Evolutionary conservation across 2,329 filamentous ascomycete genomes (phyloP), one percentile per base, ranked within the genome.

Genomic region (Nothopassalora personata): DNA sequence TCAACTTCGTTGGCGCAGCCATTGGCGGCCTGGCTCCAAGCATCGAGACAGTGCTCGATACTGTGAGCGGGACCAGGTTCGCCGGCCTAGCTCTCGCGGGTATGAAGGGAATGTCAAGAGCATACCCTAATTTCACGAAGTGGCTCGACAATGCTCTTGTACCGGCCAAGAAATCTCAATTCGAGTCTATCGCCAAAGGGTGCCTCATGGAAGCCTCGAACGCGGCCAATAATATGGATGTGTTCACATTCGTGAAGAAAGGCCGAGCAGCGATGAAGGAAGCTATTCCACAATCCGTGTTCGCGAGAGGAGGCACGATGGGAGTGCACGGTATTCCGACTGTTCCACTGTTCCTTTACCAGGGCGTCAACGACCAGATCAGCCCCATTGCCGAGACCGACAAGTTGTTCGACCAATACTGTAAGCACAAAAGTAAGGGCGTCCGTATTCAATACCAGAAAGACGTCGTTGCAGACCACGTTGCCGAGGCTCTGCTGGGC

Each of bases 301-400:
- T 72, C 18, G 62, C 68, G 28, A 39, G 63, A 0, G 63, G 65
- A 7, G 68, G 33, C 68, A 72, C 39, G 9, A 67, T 74, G 68
- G 72, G 71, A 7, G 60, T 69, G 6, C 71, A 76, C 50, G 74
- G 74, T 43, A 65, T 72, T 0, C 80, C 79, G 0, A 54, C 67
- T 4, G 77, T 80, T 63, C 79, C 79, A 0, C 54, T 81, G 13
- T 77, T 79, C 59, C 63, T 80, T 2, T 81, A 81, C 65, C 80
- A 81, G 57, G 75, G 77, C 0, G 71, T 76, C 13, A 59, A 64
- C 1, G 79, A 82, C 30, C 73, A 80, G 54, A 67, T 78, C 48
- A 76, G 72, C 9, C 68, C 71, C 1, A 68, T 78, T 1, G 65
- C 60, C 4, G 73, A 77, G 30, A 80, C 75, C 4, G 78, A 81